A percentile compares a stretch with the other conserved stretches of the same genome.
Conservation (phyloP, 2,329 filamentous ascomycete species). For the Penicillium freii region DNA sequence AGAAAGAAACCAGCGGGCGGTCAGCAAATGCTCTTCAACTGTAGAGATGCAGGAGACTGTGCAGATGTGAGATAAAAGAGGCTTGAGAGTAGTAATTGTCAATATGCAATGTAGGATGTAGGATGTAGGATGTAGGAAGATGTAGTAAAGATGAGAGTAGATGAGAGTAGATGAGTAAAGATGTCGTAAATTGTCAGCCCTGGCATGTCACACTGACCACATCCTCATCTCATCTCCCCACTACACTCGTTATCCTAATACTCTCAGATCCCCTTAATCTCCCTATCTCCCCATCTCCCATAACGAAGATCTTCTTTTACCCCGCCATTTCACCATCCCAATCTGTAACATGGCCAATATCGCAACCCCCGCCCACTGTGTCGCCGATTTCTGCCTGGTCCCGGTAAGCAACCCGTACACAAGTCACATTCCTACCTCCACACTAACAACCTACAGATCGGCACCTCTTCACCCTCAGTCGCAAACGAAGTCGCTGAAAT, state of each 20-base stretch:
- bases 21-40: background rate
- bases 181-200: background rate
- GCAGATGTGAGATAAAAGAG: conserved; percentile 5
- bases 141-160: too few species aligned
- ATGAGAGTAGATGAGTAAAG: too few species aligned
- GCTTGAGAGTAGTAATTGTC: background rate
- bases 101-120: too few species aligned
- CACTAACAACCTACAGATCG: conserved; percentile 56
- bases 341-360: conserved; percentile 26
- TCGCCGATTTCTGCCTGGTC: conserved; percentile 88
- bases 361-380: conserved; percentile 69
- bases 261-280: background rate
- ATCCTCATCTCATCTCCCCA: background rate
- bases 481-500: conserved; percentile 84
- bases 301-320: background rate
- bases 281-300: background rate
- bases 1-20: background rate
- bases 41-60: background rate
- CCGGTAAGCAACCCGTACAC: conserved; percentile 54
- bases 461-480: conserved; percentile 73
- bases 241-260: background rate
- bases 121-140: too few species aligned
- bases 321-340: background rate
- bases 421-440: background rate
- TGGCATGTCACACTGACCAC: conserved; percentile 1